Percentiles rank a stretch among this genome's conserved stretches.
Evolutionary conservation across 495 filamentous ascomycete genomes (phyloP).

Genomic region (Lasiosphaeria hispida): DNA sequence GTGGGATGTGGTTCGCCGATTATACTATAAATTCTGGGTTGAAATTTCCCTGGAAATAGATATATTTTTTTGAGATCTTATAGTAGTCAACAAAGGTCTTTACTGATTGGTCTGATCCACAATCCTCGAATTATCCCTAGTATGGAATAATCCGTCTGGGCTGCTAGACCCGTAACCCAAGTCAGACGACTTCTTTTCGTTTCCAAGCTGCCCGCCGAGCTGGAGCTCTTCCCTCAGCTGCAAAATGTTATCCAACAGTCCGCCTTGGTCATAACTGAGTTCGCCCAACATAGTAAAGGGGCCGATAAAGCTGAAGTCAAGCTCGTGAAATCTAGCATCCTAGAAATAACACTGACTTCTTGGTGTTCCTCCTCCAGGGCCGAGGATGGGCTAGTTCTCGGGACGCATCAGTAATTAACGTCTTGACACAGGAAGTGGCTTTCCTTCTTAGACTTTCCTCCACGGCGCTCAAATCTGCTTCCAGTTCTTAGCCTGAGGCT

Average conservation of each 20-base stretch:
- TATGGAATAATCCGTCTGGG: background rate
- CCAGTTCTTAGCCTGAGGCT: background rate
- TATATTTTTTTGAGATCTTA: too few species aligned
- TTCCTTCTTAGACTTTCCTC: conserved; percentile 3
- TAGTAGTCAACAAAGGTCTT: too few species aligned
- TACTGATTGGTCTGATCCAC: background rate
- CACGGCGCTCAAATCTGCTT: background rate
- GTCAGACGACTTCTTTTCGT: background rate
- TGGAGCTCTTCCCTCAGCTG: background rate
- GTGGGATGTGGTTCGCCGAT: too few species aligned
- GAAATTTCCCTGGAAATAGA: too few species aligned
- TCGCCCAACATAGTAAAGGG: conserved; percentile 1
- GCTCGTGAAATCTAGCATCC: background rate
- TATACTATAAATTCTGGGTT: too few species aligned
- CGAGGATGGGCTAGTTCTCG: background rate
- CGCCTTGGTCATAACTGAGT: background rate
- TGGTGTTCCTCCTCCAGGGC: background rate
- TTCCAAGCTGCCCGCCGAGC: background rate
- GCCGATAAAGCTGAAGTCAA: background rate
- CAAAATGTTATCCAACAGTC: background rate
- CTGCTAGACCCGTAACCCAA: conserved; percentile 1
- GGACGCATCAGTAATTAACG: background rate
- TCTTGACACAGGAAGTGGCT: conserved; percentile 1
- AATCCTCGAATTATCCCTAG: background rate
- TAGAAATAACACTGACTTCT: background rate